Percentiles rank a stretch among this genome's conserved stretches.
Conservation (phyloP, 2,329 filamentous ascomycete genomes). For the Fusarium nelsonii region DNA sequence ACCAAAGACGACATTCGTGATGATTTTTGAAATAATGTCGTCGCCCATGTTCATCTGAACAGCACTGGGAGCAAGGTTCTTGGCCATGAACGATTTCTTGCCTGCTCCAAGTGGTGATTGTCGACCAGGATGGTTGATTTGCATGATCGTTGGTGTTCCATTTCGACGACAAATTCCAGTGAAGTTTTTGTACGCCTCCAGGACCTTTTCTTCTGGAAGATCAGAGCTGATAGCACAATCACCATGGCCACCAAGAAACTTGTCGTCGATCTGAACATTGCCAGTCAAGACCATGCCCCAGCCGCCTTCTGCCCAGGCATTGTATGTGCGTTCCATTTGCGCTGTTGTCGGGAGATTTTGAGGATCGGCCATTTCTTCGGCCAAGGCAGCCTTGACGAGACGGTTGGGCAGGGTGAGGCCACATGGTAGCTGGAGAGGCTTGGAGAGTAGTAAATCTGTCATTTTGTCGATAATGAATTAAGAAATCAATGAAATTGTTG, state of each 20-base stretch:
- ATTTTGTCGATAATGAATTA: slow-evolving; percentile 1
- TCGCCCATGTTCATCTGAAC: slow-evolving; percentile 58
- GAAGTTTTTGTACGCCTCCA: slow-evolving; percentile 56
- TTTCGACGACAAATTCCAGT: slow-evolving; percentile 49
- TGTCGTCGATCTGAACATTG: slow-evolving; percentile 59
- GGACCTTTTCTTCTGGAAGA: slow-evolving; percentile 43
- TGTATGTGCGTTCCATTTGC: slow-evolving; percentile 60
- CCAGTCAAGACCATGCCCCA: slow-evolving; percentile 67
- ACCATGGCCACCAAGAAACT: slow-evolving; percentile 52
- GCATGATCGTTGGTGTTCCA: slow-evolving; percentile 57
- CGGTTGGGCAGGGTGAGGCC: slow-evolving; percentile 69
- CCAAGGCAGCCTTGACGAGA: slow-evolving; percentile 64
- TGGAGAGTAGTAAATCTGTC: slow-evolving; percentile 26
- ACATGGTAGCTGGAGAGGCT: slow-evolving; percentile 64
- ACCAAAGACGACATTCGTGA: slow-evolving; percentile 59
- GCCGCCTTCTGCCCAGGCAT: slow-evolving; percentile 64
- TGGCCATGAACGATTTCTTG: slow-evolving; percentile 51
- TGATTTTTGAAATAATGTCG: slow-evolving; percentile 51
- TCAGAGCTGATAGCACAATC: slow-evolving; percentile 53
- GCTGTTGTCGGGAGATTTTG: slow-evolving; percentile 58
- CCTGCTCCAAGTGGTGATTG: slow-evolving; percentile 58
- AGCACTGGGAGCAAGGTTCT: slow-evolving; percentile 59
- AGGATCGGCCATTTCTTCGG: slow-evolving; percentile 58
- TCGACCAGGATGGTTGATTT: slow-evolving; percentile 62
- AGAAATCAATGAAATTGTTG: neutral